Evolutionary conservation across 495 filamentous ascomycete species (phyloP).

Genomic region (Penicillium macrosclerotiorum): DNA sequence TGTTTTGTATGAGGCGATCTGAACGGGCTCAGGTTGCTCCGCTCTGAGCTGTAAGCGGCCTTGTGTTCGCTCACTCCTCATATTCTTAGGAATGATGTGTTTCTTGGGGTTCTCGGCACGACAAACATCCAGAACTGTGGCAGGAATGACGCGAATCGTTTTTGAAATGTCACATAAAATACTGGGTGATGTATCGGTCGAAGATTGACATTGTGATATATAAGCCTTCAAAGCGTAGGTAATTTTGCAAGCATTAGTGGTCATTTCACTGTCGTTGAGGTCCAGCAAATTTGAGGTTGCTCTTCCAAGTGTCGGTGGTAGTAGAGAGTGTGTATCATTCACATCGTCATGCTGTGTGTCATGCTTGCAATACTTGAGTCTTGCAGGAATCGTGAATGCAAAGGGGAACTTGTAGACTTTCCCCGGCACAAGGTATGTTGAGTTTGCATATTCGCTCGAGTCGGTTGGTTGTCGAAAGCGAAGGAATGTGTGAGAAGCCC

Average conservation of each 20-base stretch:
- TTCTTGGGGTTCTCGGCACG: background rate
- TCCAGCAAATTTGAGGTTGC: background rate
- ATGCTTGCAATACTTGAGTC: slow-evolving; percentile 54
- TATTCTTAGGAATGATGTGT: background rate
- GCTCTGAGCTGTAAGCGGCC: slow-evolving; percentile 1
- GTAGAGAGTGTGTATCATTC: slow-evolving; percentile 60
- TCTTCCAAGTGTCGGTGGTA: slow-evolving; percentile 67
- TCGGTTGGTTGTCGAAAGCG: slow-evolving; percentile 68
- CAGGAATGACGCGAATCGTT: background rate
- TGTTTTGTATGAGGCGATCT: background rate
- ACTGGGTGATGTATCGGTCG: background rate
- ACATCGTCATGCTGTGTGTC: slow-evolving; percentile 44
- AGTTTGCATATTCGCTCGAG: no score
- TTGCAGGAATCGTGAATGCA: slow-evolving; percentile 68
- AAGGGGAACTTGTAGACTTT: slow-evolving; percentile 66
- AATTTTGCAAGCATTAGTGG: slow-evolving; percentile 3
- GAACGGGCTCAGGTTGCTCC: background rate
- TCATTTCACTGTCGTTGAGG: background rate
- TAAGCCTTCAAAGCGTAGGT: background rate
- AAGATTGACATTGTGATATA: background rate
- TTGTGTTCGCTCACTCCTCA: background rate
- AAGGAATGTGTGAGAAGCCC: slow-evolving; percentile 56
- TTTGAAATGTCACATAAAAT: slow-evolving; percentile 1
- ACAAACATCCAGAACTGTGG: background rate
- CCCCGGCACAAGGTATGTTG: slow-evolving; percentile 56